These are phyloP conservation scores for Solanum etuberosum DNA, from an alignment of 257 asterid species.

Conservation along the genomic window DNA sequence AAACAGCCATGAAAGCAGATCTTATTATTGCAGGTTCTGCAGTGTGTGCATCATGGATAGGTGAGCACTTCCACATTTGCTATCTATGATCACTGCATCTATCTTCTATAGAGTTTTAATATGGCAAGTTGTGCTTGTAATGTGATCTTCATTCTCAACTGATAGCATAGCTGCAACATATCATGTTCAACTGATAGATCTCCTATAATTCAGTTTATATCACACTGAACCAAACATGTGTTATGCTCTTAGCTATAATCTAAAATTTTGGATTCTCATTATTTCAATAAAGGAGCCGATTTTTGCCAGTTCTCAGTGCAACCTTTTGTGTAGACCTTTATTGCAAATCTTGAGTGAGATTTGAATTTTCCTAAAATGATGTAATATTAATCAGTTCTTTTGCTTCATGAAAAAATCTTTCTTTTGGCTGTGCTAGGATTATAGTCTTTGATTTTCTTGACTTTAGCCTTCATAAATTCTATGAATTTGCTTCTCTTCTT, in stretches of 20 bases:
- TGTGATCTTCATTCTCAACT: not conserved
- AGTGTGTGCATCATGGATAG: constrained; percentile 91
- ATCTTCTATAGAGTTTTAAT: not conserved
- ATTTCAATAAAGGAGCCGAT: not conserved
- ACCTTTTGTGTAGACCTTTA: not conserved
- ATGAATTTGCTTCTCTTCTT: not conserved
- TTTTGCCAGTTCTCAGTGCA: not conserved
- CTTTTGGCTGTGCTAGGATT: not conserved
- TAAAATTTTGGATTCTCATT: not conserved
- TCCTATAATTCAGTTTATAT: not conserved
- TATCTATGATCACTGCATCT: not conserved
- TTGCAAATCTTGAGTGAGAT: not conserved
- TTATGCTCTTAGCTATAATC: not conserved
- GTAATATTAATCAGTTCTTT: not conserved
- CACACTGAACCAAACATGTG: not conserved
- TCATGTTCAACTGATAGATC: not conserved
- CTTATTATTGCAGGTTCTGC: constrained; percentile 97
- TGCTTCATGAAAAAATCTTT: not conserved
- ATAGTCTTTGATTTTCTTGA: not conserved
- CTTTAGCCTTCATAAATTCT: not conserved
- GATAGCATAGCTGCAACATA: not conserved
- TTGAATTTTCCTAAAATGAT: not conserved
- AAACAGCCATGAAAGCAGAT: constrained; percentile 88
- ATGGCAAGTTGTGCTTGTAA: not conserved
- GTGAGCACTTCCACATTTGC: constrained; percentile 29